Conservation (phyloP, 169 alveolate species). For the Babesia microti region DNA sequence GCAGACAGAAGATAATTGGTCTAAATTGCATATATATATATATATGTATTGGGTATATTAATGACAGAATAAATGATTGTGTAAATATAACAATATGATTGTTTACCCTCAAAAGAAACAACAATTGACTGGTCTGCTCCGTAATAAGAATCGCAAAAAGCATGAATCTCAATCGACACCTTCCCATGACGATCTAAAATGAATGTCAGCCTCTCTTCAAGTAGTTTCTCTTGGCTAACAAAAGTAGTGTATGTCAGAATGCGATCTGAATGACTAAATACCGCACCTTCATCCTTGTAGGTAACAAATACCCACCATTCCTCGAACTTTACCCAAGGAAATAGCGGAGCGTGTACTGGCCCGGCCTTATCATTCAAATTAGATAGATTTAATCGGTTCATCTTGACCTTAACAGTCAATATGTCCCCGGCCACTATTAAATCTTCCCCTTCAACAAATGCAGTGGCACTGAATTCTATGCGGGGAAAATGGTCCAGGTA, state of each 20-base stretch:
- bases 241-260: constrained; percentile 53
- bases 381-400: constrained; percentile 61
- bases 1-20: no score
- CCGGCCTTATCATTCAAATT: constrained; percentile 69
- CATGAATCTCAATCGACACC: constrained; percentile 44
- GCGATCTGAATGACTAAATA: constrained; percentile 5
- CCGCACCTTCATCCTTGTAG: constrained; percentile 35
- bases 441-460: constrained; percentile 71
- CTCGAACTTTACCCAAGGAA: constrained; percentile 74
- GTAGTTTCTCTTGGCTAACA: constrained; percentile 50
- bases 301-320: constrained; percentile 75
- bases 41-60: no score
- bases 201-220: constrained; percentile 53
- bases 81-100: no score
- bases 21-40: no score
- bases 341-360: constrained; percentile 77
- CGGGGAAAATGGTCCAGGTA: constrained; percentile 64
- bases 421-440: constrained; percentile 77
- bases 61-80: no score
- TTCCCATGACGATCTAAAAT: constrained; percentile 62
- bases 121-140: constrained; percentile 58
- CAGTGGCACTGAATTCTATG: constrained; percentile 55
- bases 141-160: constrained; percentile 60
- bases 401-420: constrained; percentile 65
- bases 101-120: constrained; percentile 32